Conservation (phyloP, 805 yeast species). For the Zygoascus tannicola region DNA sequence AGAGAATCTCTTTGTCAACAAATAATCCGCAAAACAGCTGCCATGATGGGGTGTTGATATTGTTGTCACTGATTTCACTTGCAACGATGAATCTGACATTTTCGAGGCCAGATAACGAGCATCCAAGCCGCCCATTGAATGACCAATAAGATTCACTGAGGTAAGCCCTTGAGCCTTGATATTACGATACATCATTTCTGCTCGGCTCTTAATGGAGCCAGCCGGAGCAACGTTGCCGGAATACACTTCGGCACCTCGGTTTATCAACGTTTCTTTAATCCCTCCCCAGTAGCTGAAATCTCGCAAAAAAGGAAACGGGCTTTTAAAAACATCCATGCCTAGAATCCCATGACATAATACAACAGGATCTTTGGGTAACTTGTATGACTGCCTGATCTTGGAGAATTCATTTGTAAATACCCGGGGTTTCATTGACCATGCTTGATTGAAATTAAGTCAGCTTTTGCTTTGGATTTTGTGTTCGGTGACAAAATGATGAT, state of each 20-base stretch:
- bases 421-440: too few species aligned
- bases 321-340: slow-evolving; percentile 57
- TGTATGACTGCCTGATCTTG: slow-evolving; percentile 33
- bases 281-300: slow-evolving; percentile 76
- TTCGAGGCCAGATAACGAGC: slow-evolving; percentile 63
- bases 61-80: slow-evolving; percentile 71
- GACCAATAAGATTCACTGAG: slow-evolving; percentile 70
- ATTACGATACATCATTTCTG: slow-evolving; percentile 44
- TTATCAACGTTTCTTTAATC: slow-evolving; percentile 49
- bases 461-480: too few species aligned
- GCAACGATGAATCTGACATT: slow-evolving; percentile 38
- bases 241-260: slow-evolving; percentile 56
- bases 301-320: slow-evolving; percentile 31
- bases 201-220: slow-evolving; percentile 64
- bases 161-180: slow-evolving; percentile 29
- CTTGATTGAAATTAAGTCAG: too few species aligned
- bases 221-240: slow-evolving; percentile 78
- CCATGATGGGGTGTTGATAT: slow-evolving; percentile 87
- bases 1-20: slow-evolving; percentile 25
- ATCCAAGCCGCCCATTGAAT: slow-evolving; percentile 93
- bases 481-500: too few species aligned
- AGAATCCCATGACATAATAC: slow-evolving; percentile 81
- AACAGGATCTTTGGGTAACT: slow-evolving; percentile 59
- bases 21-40: slow-evolving; percentile 69
- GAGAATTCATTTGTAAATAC: slow-evolving; percentile 15